phyloP scores from a whole-genome alignment of 169 alveolate species.

The Eimeria sp. region DNA sequence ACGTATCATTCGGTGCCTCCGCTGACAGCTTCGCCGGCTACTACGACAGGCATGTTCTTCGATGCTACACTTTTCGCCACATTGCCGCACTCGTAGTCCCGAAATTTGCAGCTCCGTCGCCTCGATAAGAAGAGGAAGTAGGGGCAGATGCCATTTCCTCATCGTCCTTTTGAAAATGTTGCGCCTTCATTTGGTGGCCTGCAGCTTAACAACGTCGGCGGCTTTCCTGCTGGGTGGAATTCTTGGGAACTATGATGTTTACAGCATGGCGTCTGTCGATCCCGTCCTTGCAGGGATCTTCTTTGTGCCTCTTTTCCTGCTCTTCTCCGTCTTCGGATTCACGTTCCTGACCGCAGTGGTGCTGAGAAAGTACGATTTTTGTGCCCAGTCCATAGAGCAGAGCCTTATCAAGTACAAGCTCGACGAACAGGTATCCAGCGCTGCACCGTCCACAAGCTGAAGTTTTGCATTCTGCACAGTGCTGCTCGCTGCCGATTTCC shows the following conservation, averaged over 20 bases:
- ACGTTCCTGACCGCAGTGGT: slow-evolving; percentile 48
- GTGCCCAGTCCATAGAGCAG: slow-evolving; percentile 50
- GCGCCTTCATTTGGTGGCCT: not conserved
- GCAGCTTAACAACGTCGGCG: slow-evolving; percentile 69
- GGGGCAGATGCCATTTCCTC: not conserved
- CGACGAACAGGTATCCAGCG: slow-evolving; percentile 10
- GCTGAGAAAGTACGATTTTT: slow-evolving; percentile 47
- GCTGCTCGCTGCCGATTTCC: not conserved
- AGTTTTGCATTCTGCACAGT: not conserved
- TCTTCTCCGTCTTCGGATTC: slow-evolving; percentile 51
- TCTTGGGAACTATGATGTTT: slow-evolving; percentile 52
- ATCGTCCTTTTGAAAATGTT: not conserved
- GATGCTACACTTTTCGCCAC: not conserved
- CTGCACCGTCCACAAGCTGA: not conserved
- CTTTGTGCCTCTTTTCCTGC: slow-evolving; percentile 62
- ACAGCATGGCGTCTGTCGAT: slow-evolving; percentile 16
- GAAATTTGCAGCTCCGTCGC: not conserved
- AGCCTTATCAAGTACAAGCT: slow-evolving; percentile 41
- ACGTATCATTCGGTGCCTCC: slow-evolving; percentile 36
- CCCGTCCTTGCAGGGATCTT: slow-evolving; percentile 29
- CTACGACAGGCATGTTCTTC: slow-evolving; percentile 53
- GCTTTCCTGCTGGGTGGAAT: slow-evolving; percentile 66
- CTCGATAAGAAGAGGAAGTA: not conserved
- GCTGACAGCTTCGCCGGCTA: slow-evolving; percentile 38
- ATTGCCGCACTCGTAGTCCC: not conserved